A percentile compares a stretch with the other conserved stretches of the same genome.
Conservation (phyloP, 306 rosid species). For the Prunus mongolica region DNA sequence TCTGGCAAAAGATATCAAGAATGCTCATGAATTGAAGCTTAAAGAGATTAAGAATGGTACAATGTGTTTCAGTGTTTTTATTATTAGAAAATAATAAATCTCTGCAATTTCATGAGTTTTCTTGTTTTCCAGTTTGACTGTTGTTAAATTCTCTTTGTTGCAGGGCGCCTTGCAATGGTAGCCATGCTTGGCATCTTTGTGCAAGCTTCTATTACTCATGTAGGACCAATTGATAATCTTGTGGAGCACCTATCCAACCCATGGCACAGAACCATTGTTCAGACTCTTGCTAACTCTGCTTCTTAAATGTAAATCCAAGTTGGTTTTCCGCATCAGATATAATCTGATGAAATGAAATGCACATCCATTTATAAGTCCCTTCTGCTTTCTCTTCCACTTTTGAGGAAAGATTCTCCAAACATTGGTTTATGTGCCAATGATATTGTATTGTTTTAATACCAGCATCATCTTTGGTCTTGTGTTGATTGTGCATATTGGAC, state of each 20-base stretch:
- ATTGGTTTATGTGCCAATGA: not conserved
- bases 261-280: constrained; percentile 85
- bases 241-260: constrained; percentile 88
- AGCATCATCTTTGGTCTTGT: not conserved
- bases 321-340: not conserved
- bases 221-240: constrained; percentile 92
- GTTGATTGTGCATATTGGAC: not conserved
- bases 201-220: constrained; percentile 87
- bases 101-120: not conserved
- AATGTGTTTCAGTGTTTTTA: too few relatives aligned
- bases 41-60: constrained; percentile 85
- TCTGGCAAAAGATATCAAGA: constrained; percentile 73
- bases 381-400: not conserved
- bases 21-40: constrained; percentile 76
- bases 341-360: not conserved
- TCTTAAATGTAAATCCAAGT: constrained; percentile 21
- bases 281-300: constrained; percentile 52
- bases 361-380: not conserved
- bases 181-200: constrained; percentile 88
- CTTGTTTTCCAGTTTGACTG: not conserved
- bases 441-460: not conserved
- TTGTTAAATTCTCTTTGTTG: constrained; percentile 2
- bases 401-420: not conserved
- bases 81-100: not conserved
- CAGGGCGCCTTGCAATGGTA: constrained; percentile 88